Base-by-base conservation (phyloP, 2,329 filamentous ascomycete genomes). In the Metarhizium guizhouense region DNA sequence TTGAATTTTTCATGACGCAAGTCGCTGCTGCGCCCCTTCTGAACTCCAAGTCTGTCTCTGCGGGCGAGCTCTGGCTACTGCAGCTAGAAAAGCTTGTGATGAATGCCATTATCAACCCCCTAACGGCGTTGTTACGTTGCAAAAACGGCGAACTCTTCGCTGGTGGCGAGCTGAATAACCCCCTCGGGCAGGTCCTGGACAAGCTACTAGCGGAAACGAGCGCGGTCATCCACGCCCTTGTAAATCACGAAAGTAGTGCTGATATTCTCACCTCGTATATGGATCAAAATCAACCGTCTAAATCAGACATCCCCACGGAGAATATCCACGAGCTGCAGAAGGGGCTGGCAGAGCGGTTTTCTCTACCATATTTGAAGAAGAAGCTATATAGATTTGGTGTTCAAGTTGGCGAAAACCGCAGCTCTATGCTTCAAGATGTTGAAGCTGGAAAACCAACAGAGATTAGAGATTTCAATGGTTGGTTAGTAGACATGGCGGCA, bases 1-100 rank as follows among this genome's bases (percentile, higher is more conserved):
- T 62, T 11, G 57, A 64, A 6, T 77, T 76, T 60, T 62, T 83
- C n/a, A 64, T 69, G 10, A 63, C 70, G 4, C 66, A 73, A 56
- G 66, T 84, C 25, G 58, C 72, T 3, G 56, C 63, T 2, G 74
- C 78, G 0, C 72, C 76, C 2, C 63, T 70, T 18, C 70, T 85
- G 2, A 66, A 69, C 13, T 76, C 72, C 0, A 70, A 63, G 8
- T 57, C 62, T 25, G 72, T 80, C 4, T 59, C 71, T 2, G 65
- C 69, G 11, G 59, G 70, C 2, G 74, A 81, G 49, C 67, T 84
- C 16, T 80, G 78, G 75, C 60, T 76, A 10, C 64, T 78, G n/a
- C 92, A 96, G 72, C 79, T 96, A 3, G 89, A 95, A 65, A 96
- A 96, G 68, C 76, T 96, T 1, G 87, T 88, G 1, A 76, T 92